Conservation (phyloP, 306 rosid species). For the Castanopsis chinensis region DNA sequence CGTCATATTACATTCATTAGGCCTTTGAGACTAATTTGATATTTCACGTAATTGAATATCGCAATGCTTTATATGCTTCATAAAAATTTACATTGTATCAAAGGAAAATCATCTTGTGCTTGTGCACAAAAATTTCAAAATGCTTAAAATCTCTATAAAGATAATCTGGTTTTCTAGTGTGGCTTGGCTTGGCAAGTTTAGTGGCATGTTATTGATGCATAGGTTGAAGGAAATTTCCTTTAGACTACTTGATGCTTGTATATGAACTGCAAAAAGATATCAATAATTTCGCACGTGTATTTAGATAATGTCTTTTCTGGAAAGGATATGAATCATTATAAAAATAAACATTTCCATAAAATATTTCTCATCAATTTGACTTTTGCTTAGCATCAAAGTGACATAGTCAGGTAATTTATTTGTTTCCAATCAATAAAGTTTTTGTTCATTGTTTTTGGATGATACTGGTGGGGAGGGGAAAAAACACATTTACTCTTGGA, state of each 20-base stretch:
- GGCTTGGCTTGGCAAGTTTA: background rate
- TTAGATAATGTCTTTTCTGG: background rate
- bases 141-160: background rate
- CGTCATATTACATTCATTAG: background rate
- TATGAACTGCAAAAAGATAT: background rate
- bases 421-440: background rate
- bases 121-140: background rate
- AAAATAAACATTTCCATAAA: background rate
- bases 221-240: background rate
- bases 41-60: no score
- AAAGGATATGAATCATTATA: background rate
- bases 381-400: background rate
- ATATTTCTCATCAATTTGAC: background rate
- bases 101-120: background rate
- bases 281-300: background rate
- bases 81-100: no score
- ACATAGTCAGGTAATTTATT: background rate
- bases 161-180: background rate
- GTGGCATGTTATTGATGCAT: background rate
- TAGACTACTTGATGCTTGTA: background rate
- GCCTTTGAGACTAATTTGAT: no score
- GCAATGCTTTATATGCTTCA: no score
- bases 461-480: background rate
- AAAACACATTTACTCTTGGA: no score
- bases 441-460: background rate